Conservation (phyloP, 148 eudicot species). For the Chenopodium suecicum region DNA sequence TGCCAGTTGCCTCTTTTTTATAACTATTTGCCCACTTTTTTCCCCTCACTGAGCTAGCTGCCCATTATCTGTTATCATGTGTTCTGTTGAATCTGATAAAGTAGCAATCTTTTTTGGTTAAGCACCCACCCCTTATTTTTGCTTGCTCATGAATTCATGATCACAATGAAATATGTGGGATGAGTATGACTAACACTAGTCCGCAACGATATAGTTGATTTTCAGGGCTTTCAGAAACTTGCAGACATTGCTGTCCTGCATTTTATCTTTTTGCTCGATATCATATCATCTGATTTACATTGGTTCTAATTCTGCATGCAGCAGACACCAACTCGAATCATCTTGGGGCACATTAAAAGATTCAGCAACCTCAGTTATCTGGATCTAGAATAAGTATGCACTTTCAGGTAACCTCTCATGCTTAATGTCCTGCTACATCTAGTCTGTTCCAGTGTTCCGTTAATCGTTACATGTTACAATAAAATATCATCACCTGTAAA, state of each 20-base stretch:
- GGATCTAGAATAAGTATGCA: not conserved
- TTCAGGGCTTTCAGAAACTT: not conserved
- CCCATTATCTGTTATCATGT: slow-evolving; percentile 29
- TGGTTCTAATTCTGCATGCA: not conserved
- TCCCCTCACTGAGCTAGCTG: slow-evolving; percentile 15
- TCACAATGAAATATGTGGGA: slow-evolving; percentile 5
- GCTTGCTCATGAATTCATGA: slow-evolving; percentile 14
- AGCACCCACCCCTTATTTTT: slow-evolving; percentile 14
- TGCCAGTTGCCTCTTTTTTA: slow-evolving; percentile 1
- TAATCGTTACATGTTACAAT: not conserved
- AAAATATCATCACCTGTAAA: not conserved
- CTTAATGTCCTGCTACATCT: not conserved
- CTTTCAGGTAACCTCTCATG: not conserved
- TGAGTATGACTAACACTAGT: not conserved
- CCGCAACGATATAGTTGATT: not conserved
- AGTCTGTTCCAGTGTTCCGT: too few relatives aligned
- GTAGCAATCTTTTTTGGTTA: slow-evolving; percentile 16
- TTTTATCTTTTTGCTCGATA: not conserved
- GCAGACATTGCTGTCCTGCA: not conserved
- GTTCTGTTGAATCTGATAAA: slow-evolving; percentile 26
- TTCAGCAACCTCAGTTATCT: not conserved
- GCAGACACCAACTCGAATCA: not conserved
- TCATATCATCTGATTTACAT: not conserved
- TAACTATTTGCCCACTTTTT: slow-evolving; percentile 17
- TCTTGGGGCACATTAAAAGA: not conserved